These are phyloP conservation scores for Cyclotella atomus DNA, from an alignment of 108 stramenopile species.

Conservation along the genomic window DNA sequence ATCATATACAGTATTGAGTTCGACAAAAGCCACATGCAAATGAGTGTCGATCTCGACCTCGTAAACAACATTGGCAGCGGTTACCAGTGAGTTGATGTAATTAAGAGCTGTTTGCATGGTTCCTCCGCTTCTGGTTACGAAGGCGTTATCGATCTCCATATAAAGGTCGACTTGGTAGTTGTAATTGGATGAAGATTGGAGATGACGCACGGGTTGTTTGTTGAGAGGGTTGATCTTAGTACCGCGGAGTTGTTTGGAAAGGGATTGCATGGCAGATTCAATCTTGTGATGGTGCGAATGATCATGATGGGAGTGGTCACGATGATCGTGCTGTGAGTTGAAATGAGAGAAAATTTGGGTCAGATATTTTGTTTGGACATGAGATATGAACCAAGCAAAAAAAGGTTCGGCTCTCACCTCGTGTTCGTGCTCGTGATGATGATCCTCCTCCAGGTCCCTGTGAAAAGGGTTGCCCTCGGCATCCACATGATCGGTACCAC, in stretches of 20 bases:
- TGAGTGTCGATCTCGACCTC: conserved; percentile 32
- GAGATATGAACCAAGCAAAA: background rate
- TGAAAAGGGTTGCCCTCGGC: background rate
- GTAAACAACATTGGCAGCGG: conserved; percentile 28
- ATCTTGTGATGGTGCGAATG: conserved; percentile 10
- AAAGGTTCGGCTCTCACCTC: background rate
- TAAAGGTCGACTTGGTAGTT: conserved; percentile 23
- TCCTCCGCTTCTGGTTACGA: conserved; percentile 9
- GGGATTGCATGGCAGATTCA: conserved; percentile 1
- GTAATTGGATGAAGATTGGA: background rate
- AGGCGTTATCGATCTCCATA: conserved; percentile 27
- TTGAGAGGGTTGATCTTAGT: conserved; percentile 13
- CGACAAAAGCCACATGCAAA: conserved; percentile 7
- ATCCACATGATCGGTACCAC: too few relatives aligned
- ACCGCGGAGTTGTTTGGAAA: conserved; percentile 16
- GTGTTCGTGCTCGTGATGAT: background rate
- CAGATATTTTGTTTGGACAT: background rate
- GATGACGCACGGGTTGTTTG: background rate
- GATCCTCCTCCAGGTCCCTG: background rate
- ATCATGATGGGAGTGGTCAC: background rate
- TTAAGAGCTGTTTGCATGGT: background rate
- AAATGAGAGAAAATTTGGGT: background rate
- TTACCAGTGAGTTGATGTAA: conserved; percentile 22
- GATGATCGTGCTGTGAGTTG: too few relatives aligned
- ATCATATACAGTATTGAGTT: conserved; percentile 6